Evolutionary conservation across 1,284 basidiomycete species (phyloP), one percentile per base, ranked within the genome.

Genomic region (Volvariella surrecta): DNA sequence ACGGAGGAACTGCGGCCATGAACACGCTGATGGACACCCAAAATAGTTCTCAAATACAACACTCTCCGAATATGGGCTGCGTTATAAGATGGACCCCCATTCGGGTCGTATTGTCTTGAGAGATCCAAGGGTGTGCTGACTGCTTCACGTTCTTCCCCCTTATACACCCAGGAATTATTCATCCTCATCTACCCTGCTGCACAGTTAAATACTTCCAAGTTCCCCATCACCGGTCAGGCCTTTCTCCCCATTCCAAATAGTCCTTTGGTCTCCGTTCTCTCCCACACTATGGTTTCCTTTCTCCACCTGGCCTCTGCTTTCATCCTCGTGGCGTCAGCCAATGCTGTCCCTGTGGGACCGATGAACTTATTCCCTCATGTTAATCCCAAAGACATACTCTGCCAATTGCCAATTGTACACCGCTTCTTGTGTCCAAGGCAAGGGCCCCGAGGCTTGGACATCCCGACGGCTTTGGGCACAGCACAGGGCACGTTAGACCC

Each of bases 401-500:
- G 73, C 58, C 60, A 68, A 43, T 45, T 73, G 18, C 64, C 70
- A 6, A 54, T 70, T 48, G 39, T 73, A 30, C 53, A 61, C 38
- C 54, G 60, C 22, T 50, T 60, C 21, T 54, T 71, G 17, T 77
- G 73, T 49, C 66, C 69, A 32, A 62, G 63, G 13, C 52, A 58
- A 30, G 58, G 58, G 17, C 49, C 54, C 2, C 50, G 55, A 15
- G 48, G 56, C 16, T 43, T 61, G 7, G 61, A 54, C 22, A 63
- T 77, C 22, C 46, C 50, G 16, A 82, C 79, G 2, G 62, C 68
- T 13, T 45, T 82, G 20, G 82, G 82, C 10, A 60, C 60, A 17
- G 79, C 80, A 2, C 55, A 58, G n/a, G 82, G 82, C 28, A 64
- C 68, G 2, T 40, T 62, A 6, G 73, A 76, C 48, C 57, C 61